Base-by-base conservation (phyloP, 108 stramenopile genomes). In the Pseudonitzschia delicatissima region DNA sequence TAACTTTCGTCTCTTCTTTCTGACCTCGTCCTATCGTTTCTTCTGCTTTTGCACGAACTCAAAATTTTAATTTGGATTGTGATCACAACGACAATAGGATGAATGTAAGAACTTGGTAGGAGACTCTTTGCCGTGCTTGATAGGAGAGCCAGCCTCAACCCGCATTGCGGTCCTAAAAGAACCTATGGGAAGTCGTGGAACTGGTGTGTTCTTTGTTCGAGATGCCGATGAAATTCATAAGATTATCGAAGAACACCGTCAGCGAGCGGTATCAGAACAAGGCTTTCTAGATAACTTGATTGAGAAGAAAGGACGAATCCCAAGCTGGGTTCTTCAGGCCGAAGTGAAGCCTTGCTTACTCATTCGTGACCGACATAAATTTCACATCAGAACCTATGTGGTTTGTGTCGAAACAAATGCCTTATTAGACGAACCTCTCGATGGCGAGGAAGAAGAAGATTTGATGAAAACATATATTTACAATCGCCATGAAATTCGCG, bases 251-350 rank as follows among this genome's bases (percentile, higher is more conserved):
- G 42, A 65, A 31, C 71, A 83, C 50, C 71, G 74, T 26, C 65
- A 83, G 48, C 45, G 68, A 45, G 78, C 82, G 17, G 34, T 62
- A 25, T 75, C 62, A 35, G 74, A 75, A 26, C 53, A 45, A 3
- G 72, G 62, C 18, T 79, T 79, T 23, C 45, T 83, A 37, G 75
- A 77, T 44, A 66, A 70, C 17, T 29, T 83, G 31, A 83, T 83
- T 42, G 75, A 62, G 6, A 18, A 58, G 20, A 83, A 83, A 62
- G 78, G 78, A 49, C 68, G 82, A 11, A 83, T 83, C 55, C 82
- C 82, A 7, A 73, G 69, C 68, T 83, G 82, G 82, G 82, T 83
- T 5, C 62, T 83, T 8, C 82, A 83, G 63, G 82, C 82, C 0
- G 82, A 83, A 57, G 62, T 83, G n/a, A 44, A 50, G 31, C 82